Evolutionary conservation across 805 yeast genomes (phyloP), one percentile per base, ranked within the genome.

Genomic region (Maudiozyma pseudohumilis): DNA sequence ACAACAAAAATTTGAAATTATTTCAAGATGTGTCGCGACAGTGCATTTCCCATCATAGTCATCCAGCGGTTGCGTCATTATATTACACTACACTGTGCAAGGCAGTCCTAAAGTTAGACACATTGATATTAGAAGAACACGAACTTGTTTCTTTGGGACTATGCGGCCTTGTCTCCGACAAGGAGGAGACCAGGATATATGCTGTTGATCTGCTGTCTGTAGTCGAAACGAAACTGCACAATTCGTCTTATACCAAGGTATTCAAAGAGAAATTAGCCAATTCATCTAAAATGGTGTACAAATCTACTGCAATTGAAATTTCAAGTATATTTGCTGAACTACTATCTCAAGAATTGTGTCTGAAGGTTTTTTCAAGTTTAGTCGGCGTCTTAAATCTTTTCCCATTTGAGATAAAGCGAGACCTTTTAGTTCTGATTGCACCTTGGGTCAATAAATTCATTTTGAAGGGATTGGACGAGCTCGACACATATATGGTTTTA

Each of bases 371-470:
- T 78, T 94, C 44, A 76, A 82, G 58, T 59, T 83, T 59, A 74
- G 92, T 4, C 66, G 74, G 69, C 69, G 75, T 48, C 77, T 83
- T 60, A 75, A 77, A 51, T 69, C 70, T 32, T 80, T 80, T 36
- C 35, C 64, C 69, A 28, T 65, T 66, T 36, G 70, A 70, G 18
- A 71, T 82, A 1, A 70, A 92, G 51, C 74, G 84, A 40, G 96
- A 88, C 55, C 70, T 89, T 10, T 61, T 89, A 39, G 77, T 92
- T 0, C 78, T 88, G 18, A 58, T 92, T 35, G 64, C 85, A 8
- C 96, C 98, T 1, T 92, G 97, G 96, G 75, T 88, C n/a, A 92
- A 83, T 51, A 74, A 79, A 2, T 77, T 88, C 31, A 83, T 80
- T 32, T 64, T 89, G 39, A 71, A 72, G 29, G 54, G 61, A 6